Base-by-base conservation (phyloP, 1,284 basidiomycete species). In the Xerocomus minutiporus region DNA sequence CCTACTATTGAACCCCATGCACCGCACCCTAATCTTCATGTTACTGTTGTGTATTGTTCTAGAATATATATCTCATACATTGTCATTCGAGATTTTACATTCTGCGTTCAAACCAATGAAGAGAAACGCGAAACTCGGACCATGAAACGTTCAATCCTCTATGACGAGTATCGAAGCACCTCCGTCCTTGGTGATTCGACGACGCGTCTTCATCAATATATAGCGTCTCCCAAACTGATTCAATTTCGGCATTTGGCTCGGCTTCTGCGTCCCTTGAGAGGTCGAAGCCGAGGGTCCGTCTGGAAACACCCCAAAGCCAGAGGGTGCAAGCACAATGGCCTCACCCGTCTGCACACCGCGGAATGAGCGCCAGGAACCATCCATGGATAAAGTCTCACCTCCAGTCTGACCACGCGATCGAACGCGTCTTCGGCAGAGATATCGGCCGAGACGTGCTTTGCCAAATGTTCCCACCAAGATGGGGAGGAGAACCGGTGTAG, bases 401-500 rank as follows among this genome's bases (percentile, higher is more conserved):
- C 75, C 3, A 88, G 72, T 51, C 66, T 78, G 11, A 86, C 84
- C 13, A 88, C 78, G 46, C 78, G 74, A 57, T 87, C 81, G 55
- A 88, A 87, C 0, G 79, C 82, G 41, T 84, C 81, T 2, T 73
- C 73, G 5, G 72, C 64, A 0, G 76, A 75, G 49, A 86, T 74
- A 56, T 84, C 77, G 0, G 83, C 82, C 0, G 83, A 81, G 4
- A 88, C 81, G 58, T 88, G 86, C 34, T 82, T 78, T 2, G 75
- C 69, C 1, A 89, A 66, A 57, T 88, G 85, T 0, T 82, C 74
- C 79, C 83, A 85, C 86, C 86, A 88, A 1, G 81, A 72, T 0
- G 84, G 82, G 0, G 86, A 88, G 1, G 84, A 86, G 66, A 89
- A 89, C 0, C 86, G 75, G 57, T 88, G 87, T 6, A 87, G 61